These are phyloP conservation scores for Neltuma alba DNA, from an alignment of 306 rosid genomes.

Conservation along the genomic window DNA sequence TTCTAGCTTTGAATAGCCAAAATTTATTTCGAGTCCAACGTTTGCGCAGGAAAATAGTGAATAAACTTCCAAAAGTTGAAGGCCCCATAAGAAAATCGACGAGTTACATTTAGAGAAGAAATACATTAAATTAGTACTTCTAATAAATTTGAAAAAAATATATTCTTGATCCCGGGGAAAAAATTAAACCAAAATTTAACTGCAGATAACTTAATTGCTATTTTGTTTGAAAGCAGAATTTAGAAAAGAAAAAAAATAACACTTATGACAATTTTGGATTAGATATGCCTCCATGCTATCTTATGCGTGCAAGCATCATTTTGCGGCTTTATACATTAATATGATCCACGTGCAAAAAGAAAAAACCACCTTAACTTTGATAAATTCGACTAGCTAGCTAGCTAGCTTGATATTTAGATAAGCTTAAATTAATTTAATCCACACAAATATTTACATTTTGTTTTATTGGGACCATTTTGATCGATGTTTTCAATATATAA, in stretches of 20 bases:
- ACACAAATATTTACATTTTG: background rate
- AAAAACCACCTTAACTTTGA: background rate
- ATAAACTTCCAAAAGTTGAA: constrained; percentile 25
- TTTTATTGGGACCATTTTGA: constrained; percentile 13
- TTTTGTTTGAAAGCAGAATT: no score
- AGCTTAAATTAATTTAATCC: constrained; percentile 5
- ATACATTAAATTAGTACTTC: no score
- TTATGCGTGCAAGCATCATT: constrained; percentile 36
- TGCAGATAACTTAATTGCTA: no score
- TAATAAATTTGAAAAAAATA: no score
- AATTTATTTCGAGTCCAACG: background rate
- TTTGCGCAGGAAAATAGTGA: background rate
- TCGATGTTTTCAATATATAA: constrained; percentile 8
- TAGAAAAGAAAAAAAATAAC: background rate
- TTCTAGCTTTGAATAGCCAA: no score
- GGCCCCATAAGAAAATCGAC: no score
- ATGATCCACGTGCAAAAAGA: constrained; percentile 22
- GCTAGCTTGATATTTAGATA: background rate
- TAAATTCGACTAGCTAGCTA: background rate
- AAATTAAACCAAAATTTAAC: no score
- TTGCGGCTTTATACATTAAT: constrained; percentile 30
- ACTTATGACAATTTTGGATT: background rate
- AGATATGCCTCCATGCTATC: background rate
- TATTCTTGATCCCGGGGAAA: background rate
- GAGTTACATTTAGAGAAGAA: no score